Percentiles rank a stretch among this genome's conserved stretches.
phyloP scores from a whole-genome alignment of 2,329 filamentous ascomycete genomes.

The Dendrostoma leiphaemia region DNA sequence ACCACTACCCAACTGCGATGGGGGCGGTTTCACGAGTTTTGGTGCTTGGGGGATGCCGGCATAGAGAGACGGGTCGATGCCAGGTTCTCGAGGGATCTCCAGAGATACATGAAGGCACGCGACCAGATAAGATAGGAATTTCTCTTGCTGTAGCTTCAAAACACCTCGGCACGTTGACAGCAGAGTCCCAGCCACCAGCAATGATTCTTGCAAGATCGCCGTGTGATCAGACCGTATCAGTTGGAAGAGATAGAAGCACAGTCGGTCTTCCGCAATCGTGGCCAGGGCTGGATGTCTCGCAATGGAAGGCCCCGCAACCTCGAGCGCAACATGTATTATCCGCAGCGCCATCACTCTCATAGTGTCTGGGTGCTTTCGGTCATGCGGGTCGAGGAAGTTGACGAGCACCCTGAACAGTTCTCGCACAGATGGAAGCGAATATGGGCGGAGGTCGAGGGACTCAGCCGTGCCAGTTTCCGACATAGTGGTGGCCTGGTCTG shows the following conservation, averaged over 20 bases:
- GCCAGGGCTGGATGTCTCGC: slow-evolving; percentile 87
- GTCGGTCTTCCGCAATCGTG: slow-evolving; percentile 82
- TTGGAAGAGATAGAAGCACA: slow-evolving; percentile 94
- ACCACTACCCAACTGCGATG: slow-evolving; percentile 74
- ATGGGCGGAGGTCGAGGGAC: slow-evolving; percentile 71
- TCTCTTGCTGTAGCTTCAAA: slow-evolving; percentile 92
- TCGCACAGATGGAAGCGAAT: slow-evolving; percentile 89
- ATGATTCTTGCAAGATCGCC: slow-evolving; percentile 86
- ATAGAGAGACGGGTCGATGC: slow-evolving; percentile 89
- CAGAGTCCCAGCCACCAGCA: slow-evolving; percentile 88
- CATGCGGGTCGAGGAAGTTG: slow-evolving; percentile 89
- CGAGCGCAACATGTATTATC: slow-evolving; percentile 94
- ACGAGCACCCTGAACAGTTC: slow-evolving; percentile 94
- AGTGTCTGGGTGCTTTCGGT: slow-evolving; percentile 86
- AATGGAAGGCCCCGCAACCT: slow-evolving; percentile 94
- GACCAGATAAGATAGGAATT: slow-evolving; percentile 92
- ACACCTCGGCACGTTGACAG: slow-evolving; percentile 87
- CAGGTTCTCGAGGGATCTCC: slow-evolving; percentile 85
- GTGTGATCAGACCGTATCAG: slow-evolving; percentile 95
- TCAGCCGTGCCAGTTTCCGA: slow-evolving; percentile 28
- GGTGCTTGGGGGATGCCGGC: slow-evolving; percentile 90
- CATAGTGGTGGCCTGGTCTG: slow-evolving; percentile 13
- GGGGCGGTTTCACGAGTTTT: slow-evolving; percentile 75
- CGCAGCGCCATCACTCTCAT: slow-evolving; percentile 97
- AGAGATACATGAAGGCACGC: slow-evolving; percentile 92